A percentile compares a stretch with the other conserved stretches of the same genome.
phyloP scores from a whole-genome alignment of 2,329 filamentous ascomycete species.

The Aureobasidium mangrovei region DNA sequence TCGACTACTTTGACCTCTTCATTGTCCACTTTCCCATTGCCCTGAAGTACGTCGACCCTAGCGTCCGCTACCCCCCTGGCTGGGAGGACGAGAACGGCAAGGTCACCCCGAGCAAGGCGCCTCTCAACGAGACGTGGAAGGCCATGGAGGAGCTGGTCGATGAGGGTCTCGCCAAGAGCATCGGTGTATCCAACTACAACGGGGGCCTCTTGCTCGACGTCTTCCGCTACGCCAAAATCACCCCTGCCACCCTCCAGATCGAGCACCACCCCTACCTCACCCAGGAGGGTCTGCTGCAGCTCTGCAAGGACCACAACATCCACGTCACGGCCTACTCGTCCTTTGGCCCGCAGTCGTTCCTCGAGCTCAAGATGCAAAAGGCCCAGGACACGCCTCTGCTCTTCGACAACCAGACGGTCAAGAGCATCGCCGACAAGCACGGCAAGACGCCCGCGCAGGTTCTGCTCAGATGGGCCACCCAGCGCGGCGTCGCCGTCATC shows the following conservation, averaged over 20 bases:
- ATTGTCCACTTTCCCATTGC: slow-evolving; percentile 84
- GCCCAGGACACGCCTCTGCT: slow-evolving; percentile 58
- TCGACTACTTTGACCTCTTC: slow-evolving; percentile 88
- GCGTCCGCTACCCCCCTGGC: slow-evolving; percentile 68
- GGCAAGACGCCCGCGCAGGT: slow-evolving; percentile 70
- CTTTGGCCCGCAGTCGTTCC: slow-evolving; percentile 70
- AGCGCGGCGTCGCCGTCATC: slow-evolving; percentile 71
- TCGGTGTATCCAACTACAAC: slow-evolving; percentile 80
- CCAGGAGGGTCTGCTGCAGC: slow-evolving; percentile 60
- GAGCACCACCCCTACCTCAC: slow-evolving; percentile 87
- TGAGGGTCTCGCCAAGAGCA: slow-evolving; percentile 58
- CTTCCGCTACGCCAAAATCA: slow-evolving; percentile 65
- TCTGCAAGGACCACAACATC: slow-evolving; percentile 62
- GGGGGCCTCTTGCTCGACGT: slow-evolving; percentile 68
- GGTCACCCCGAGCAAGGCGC: slow-evolving; percentile 57
- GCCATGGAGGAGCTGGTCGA: slow-evolving; percentile 70
- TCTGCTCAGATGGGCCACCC: slow-evolving; percentile 78
- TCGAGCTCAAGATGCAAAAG: slow-evolving; percentile 65
- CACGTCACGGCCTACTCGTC: slow-evolving; percentile 75
- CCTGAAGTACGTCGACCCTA: slow-evolving; percentile 75
- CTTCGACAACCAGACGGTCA: slow-evolving; percentile 61
- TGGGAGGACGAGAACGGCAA: slow-evolving; percentile 59
- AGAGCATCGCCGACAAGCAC: slow-evolving; percentile 57
- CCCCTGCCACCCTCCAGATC: slow-evolving; percentile 71
- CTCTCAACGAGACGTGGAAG: slow-evolving; percentile 72